Conservation (phyloP, 2,329 filamentous ascomycete genomes). For the Pyrenophora graminea region DNA sequence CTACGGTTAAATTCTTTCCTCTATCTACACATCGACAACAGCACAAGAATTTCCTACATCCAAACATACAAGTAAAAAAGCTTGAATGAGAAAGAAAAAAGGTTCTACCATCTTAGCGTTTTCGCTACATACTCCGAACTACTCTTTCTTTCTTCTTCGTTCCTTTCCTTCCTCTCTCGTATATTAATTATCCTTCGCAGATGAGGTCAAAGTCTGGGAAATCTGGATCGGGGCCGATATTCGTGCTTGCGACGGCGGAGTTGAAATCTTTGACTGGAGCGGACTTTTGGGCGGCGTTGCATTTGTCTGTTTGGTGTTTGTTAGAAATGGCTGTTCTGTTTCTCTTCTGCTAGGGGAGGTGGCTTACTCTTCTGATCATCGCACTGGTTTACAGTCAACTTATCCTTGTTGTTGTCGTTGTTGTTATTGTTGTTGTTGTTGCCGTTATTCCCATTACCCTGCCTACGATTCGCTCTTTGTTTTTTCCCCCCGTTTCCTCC, state of each 20-base stretch:
- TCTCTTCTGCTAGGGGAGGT: too few relatives aligned
- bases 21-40: not conserved
- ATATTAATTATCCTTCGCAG: conserved; percentile 26
- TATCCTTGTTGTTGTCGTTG: not conserved
- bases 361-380: conserved; percentile 30
- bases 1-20: not conserved
- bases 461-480: conserved; percentile 5
- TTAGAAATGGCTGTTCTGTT: too few relatives aligned
- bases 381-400: conserved; percentile 27
- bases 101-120: too few relatives aligned
- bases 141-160: not conserved
- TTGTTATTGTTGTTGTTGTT: conserved; percentile 4
- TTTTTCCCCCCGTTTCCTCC: not conserved
- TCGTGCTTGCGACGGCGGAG: conserved; percentile 30
- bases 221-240: conserved; percentile 44
- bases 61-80: too few relatives aligned
- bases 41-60: too few relatives aligned
- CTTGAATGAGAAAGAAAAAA: too few relatives aligned
- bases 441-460: conserved; percentile 6
- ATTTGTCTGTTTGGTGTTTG: conserved; percentile 25
- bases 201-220: conserved; percentile 48
- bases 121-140: too few relatives aligned
- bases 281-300: conserved; percentile 32
- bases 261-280: conserved; percentile 36
- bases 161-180: too few relatives aligned